A percentile compares a stretch with the other conserved stretches of the same genome.
Evolutionary conservation across 306 rosid genomes (phyloP).

Genomic region (Styphnolobium japonicum): DNA sequence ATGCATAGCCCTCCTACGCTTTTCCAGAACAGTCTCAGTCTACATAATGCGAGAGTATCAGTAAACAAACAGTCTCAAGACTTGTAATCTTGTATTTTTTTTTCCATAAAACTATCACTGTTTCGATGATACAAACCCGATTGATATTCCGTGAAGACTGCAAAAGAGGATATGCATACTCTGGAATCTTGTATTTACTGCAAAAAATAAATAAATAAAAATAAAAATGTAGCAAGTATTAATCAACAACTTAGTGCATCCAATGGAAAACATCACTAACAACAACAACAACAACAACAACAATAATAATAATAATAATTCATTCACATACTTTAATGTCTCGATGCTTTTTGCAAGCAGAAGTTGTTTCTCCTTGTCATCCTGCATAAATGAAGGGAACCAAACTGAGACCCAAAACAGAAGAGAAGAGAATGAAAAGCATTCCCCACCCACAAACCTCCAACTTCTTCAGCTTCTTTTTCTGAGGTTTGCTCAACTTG

Average conservation of each 20-base stretch:
- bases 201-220: not conserved
- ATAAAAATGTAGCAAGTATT: constrained; percentile 3
- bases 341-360: constrained; percentile 56
- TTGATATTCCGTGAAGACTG: constrained; percentile 62
- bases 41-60: constrained; percentile 17
- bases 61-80: constrained; percentile 8
- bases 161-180: constrained; percentile 65
- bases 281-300: not conserved
- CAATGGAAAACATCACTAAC: not conserved
- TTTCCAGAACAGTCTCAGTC: constrained; percentile 69
- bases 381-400: constrained; percentile 42
- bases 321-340: constrained; percentile 57
- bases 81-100: no score
- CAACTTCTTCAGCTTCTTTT: constrained; percentile 63
- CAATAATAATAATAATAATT: not conserved
- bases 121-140: constrained; percentile 51
- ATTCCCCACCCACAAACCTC: constrained; percentile 54
- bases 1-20: constrained; percentile 55
- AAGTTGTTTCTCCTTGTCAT: constrained; percentile 60
- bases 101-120: constrained; percentile 10
- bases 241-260: not conserved
- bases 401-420: constrained; percentile 13
- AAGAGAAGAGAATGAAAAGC: constrained; percentile 11
- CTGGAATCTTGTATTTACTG: constrained; percentile 79
- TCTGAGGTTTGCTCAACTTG: constrained; percentile 69